Conservation (phyloP, 345 rosid genomes). For the Limnanthes douglasii region DNA sequence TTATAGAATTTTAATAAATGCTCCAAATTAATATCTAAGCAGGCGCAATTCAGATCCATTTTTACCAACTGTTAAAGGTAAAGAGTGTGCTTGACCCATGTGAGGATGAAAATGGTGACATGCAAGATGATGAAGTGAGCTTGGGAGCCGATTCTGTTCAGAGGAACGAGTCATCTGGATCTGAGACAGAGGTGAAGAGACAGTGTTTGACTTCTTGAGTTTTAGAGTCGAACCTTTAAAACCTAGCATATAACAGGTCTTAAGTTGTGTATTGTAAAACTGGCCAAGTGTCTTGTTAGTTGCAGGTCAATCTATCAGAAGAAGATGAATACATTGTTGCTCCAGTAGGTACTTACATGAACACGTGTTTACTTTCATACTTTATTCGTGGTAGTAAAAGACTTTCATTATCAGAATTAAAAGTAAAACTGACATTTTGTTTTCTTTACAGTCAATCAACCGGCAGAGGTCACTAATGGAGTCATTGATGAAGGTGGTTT, state of each 20-base stretch:
- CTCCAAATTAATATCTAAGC: neutral
- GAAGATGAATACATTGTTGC: conserved; percentile 44
- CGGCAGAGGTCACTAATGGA: conserved; percentile 31
- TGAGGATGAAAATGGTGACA: conserved; percentile 70
- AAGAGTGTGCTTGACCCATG: conserved; percentile 99
- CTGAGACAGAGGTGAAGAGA: conserved; percentile 69
- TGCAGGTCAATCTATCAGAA: conserved; percentile 51
- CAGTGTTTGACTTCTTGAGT: conserved; percentile 1
- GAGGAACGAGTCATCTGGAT: conserved; percentile 46
- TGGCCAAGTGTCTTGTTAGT: conserved; percentile 7
- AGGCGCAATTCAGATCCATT: conserved; percentile 1
- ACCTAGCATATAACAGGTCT: conserved; percentile 1
- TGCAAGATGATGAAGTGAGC: conserved; percentile 56
- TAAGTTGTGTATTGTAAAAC: neutral
- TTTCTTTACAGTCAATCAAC: conserved; percentile 37
- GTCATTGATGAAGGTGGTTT: conserved; percentile 53
- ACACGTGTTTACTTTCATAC: no score
- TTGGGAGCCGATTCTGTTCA: conserved; percentile 46
- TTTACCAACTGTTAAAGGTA: conserved; percentile 32
- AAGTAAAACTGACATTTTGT: conserved; percentile 9
- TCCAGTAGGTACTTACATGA: conserved; percentile 44
- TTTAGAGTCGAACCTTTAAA: conserved; percentile 1
- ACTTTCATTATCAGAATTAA: conserved; percentile 3
- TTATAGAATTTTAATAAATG: conserved; percentile 3
- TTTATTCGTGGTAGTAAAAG: no score